A percentile compares a stretch with the other conserved stretches of the same genome.
Conservation (phyloP, 345 rosid species). For the Eucalyptus sp. region DNA sequence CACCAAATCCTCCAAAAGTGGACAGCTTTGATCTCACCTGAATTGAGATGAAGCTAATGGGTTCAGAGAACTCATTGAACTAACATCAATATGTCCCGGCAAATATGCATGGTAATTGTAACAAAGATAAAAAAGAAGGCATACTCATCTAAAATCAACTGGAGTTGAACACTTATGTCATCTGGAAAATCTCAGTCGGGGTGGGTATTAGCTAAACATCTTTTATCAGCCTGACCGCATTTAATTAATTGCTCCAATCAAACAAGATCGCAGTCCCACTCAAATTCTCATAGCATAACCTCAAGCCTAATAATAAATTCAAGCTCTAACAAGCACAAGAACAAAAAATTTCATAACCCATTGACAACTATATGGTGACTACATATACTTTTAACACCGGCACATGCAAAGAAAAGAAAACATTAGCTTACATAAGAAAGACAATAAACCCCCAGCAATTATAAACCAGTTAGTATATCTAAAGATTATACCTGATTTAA, state of each 20-base stretch:
- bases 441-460: not conserved
- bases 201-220: not conserved
- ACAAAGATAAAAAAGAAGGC: not conserved
- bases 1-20: slow-evolving; percentile 88
- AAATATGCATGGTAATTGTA: not conserved
- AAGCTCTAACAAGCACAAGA: not conserved
- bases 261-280: not conserved
- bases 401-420: not conserved
- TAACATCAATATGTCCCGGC: not conserved
- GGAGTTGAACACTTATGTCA: not conserved
- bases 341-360: not conserved
- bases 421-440: not conserved
- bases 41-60: not conserved
- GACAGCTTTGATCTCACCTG: slow-evolving; percentile 85
- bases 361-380: not conserved
- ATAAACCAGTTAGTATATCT: not conserved
- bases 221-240: not conserved
- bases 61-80: not conserved
- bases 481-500: slow-evolving; percentile 54
- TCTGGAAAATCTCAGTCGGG: not conserved
- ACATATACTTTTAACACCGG: not conserved
- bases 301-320: not conserved
- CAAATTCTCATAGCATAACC: not conserved
- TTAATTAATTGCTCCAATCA: not conserved
- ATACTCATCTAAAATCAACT: not conserved